These are phyloP conservation scores for Umbellularia californica DNA, from an alignment of 164 flowering plant genomes.

Conservation along the genomic window DNA sequence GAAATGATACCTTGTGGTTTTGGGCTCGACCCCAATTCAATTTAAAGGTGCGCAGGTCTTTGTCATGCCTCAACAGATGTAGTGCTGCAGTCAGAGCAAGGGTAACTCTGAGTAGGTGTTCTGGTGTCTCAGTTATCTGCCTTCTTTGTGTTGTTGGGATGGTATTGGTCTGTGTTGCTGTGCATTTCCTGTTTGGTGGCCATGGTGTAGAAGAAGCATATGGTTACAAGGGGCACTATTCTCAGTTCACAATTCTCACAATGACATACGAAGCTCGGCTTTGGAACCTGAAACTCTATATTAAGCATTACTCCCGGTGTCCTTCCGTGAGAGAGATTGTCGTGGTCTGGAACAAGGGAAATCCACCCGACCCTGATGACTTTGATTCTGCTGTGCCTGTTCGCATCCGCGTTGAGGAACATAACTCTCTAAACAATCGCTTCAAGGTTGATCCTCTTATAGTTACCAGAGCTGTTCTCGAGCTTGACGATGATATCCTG, in stretches of 20 bases:
- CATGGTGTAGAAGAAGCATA: slow-evolving; percentile 65
- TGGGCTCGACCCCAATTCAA: slow-evolving; percentile 45
- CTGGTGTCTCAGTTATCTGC: slow-evolving; percentile 37
- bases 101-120: slow-evolving; percentile 40
- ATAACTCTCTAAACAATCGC: slow-evolving; percentile 73
- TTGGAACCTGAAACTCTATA: slow-evolving; percentile 77
- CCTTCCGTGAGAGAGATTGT: slow-evolving; percentile 76
- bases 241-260: slow-evolving; percentile 74
- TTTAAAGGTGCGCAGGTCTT: slow-evolving; percentile 45
- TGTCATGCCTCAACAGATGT: slow-evolving; percentile 47
- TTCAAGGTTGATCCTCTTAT: slow-evolving; percentile 56
- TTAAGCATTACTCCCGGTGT: slow-evolving; percentile 78
- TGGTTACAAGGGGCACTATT: slow-evolving; percentile 47
- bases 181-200: slow-evolving; percentile 61
- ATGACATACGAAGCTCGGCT: slow-evolving; percentile 88
- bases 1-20: slow-evolving; percentile 33
- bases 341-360: slow-evolving; percentile 82
- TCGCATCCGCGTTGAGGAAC: slow-evolving; percentile 52
- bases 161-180: slow-evolving; percentile 42
- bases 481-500: slow-evolving; percentile 90
- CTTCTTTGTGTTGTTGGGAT: slow-evolving; percentile 29
- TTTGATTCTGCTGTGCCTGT: slow-evolving; percentile 75
- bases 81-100: slow-evolving; percentile 34
- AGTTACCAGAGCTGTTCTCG: slow-evolving; percentile 66
- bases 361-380: slow-evolving; percentile 41